Conservation (phyloP, 345 rosid species). For the Aethionema arabicum region DNA sequence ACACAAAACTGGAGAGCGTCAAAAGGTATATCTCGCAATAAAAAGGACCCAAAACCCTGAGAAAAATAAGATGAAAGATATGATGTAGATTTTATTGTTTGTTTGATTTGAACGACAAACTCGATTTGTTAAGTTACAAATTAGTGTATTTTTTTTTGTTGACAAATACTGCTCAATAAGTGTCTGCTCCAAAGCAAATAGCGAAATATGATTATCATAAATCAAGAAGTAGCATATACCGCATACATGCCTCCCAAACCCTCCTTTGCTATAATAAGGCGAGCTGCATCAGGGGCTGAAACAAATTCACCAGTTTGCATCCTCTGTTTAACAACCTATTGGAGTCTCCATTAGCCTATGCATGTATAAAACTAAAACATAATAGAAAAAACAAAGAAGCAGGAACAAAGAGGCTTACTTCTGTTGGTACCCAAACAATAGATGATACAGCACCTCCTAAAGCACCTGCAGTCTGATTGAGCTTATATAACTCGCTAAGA, state of each 20-base stretch:
- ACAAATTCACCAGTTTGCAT: constrained; percentile 76
- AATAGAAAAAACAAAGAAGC: constrained; percentile 8
- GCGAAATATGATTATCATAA: constrained; percentile 15
- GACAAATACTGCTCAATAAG: neutral
- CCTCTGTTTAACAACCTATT: constrained; percentile 72
- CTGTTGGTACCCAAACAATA: constrained; percentile 72
- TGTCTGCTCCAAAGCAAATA: neutral
- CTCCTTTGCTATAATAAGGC: constrained; percentile 55
- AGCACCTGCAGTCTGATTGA: constrained; percentile 76
- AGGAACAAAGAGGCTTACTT: constrained; percentile 40
- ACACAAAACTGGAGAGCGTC: constrained; percentile 91
- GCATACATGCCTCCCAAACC: constrained; percentile 74
- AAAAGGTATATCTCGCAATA: constrained; percentile 89
- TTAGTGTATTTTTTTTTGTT: too few species aligned
- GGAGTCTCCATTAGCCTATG: constrained; percentile 13
- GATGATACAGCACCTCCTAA: constrained; percentile 79
- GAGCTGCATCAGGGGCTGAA: constrained; percentile 66
- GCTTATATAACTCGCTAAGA: constrained; percentile 41
- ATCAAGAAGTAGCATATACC: constrained; percentile 41
- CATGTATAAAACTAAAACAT: constrained; percentile 4
- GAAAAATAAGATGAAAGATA: neutral
- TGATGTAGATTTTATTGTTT: neutral
- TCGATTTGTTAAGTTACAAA: constrained; percentile 7
- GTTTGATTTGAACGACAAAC: neutral
- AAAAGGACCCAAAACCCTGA: constrained; percentile 88